Base-by-base conservation (phyloP, 176 grass and related monocot species). In the Eleusine indica region DNA sequence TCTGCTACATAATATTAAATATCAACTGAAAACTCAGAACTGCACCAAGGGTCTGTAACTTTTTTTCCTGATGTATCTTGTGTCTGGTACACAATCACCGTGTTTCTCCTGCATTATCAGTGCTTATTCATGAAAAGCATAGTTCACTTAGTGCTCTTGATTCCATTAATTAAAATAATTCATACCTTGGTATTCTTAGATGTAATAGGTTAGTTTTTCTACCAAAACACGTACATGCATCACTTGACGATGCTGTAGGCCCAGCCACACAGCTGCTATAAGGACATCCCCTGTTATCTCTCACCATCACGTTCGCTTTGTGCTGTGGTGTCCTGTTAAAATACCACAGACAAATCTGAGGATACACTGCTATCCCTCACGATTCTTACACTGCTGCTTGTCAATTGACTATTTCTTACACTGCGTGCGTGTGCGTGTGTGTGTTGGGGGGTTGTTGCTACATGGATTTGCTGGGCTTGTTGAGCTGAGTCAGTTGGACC, bases 1-100 rank as follows among this genome's bases (percentile, higher is more conserved):
- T 29, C 14, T 66, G 32, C 43, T 18, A 67, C 74, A n/a, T 66
- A 80, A 18, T 16, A 43, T 54, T 40, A 66, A 67, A 86, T 73
- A 66, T 37, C 7, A 35, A 4, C 58, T 74, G 37, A 66, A 66
- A 66, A 0, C 58, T 80, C 35, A 67, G 66, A 56, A 41, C 44
- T 56, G 16, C 61, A 56, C 44, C 1, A 2, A 53, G 53, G 0
- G 37, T 40, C 1, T 15, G 38, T 19, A 58, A 3, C 32, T 30
- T 49, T 18, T 52, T 65, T 43, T 12, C 15, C 37, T 11, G 4
- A 3, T 44, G 56, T 41, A 70, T 70, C 37, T 22, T 18, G 15
- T 79, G 18, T 79, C 29, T 13, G n/a, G 9, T 64, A 25, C n/a
- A 62, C n/a, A 62, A 72, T 47, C 52, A 30, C 44, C 38, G 9